phyloP scores from a whole-genome alignment of 2,329 filamentous ascomycete species.

The Trichoderma harzianum region DNA sequence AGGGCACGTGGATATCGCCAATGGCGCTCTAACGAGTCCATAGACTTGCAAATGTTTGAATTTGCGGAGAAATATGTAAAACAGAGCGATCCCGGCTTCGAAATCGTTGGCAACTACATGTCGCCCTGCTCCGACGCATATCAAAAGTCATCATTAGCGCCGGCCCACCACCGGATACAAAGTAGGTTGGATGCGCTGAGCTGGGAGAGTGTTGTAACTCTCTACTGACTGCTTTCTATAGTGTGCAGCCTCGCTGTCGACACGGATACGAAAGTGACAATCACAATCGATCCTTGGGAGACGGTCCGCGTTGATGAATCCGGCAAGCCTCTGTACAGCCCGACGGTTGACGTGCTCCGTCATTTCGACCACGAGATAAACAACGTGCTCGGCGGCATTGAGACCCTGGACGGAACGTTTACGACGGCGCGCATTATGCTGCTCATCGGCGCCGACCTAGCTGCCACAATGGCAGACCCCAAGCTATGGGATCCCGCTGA shows the following conservation, averaged over 20 bases:
- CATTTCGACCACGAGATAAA: slow-evolving; percentile 87
- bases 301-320: slow-evolving; percentile 38
- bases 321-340: slow-evolving; percentile 73
- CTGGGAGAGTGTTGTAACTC: not conserved
- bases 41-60: slow-evolving; percentile 74
- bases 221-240: not conserved
- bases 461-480: slow-evolving; percentile 65
- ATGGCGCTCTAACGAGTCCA: not conserved
- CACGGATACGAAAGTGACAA: slow-evolving; percentile 63
- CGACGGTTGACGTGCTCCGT: slow-evolving; percentile 79
- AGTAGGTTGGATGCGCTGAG: slow-evolving; percentile 34
- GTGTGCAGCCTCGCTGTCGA: slow-evolving; percentile 76
- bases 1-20: not conserved
- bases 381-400: slow-evolving; percentile 69
- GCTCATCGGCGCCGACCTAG: slow-evolving; percentile 70
- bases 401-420: slow-evolving; percentile 59
- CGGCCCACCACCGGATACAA: slow-evolving; percentile 38
- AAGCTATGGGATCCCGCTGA: slow-evolving; percentile 78
- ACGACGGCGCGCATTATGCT: slow-evolving; percentile 66
- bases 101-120: slow-evolving; percentile 75
- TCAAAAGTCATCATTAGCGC: slow-evolving; percentile 39
- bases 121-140: slow-evolving; percentile 35
- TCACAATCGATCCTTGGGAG: slow-evolving; percentile 84
- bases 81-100: slow-evolving; percentile 57
- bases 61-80: slow-evolving; percentile 76